These are phyloP conservation scores for Aureobasidium melanogenum DNA, from an alignment of 2,329 filamentous ascomycete genomes.

Conservation along the genomic window DNA sequence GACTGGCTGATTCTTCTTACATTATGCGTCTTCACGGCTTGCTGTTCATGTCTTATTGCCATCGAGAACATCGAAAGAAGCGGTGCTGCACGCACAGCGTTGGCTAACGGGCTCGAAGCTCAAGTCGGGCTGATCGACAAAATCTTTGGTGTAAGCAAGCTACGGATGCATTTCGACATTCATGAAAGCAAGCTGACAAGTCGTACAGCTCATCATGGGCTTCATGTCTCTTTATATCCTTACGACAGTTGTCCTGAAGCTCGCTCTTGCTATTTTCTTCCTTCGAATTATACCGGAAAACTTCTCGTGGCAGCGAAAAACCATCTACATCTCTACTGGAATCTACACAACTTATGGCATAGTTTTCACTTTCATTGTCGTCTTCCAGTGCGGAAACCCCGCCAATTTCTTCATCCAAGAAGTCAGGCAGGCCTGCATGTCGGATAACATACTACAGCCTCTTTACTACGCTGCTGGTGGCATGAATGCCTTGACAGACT, in stretches of 20 bases:
- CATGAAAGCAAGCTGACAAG: slow-evolving; percentile 36
- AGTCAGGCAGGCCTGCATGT: slow-evolving; percentile 16
- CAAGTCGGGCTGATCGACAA: slow-evolving; percentile 23
- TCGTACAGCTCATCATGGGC: slow-evolving; percentile 39
- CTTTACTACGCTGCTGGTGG: slow-evolving; percentile 21
- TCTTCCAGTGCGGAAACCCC: slow-evolving; percentile 28
- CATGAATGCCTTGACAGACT: slow-evolving; percentile 31
- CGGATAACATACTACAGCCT: slow-evolving; percentile 15
- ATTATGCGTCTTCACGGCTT: slow-evolving; percentile 25
- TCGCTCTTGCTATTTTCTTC: slow-evolving; percentile 33
- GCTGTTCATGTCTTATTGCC: slow-evolving; percentile 24
- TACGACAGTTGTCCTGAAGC: slow-evolving; percentile 36
- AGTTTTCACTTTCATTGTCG: slow-evolving; percentile 40
- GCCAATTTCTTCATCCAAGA: slow-evolving; percentile 17
- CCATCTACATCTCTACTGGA: slow-evolving; percentile 16
- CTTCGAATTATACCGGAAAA: slow-evolving; percentile 26
- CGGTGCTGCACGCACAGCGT: not conserved
- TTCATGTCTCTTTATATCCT: slow-evolving; percentile 30
- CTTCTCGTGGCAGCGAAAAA: slow-evolving; percentile 21
- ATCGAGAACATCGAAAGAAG: slow-evolving; percentile 3
- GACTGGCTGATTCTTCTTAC: slow-evolving; percentile 29
- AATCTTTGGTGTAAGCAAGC: slow-evolving; percentile 44
- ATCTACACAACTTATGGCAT: slow-evolving; percentile 38
- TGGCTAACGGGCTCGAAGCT: not conserved
- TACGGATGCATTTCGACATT: no score